Evolutionary conservation across 1,284 basidiomycete genomes (phyloP).

Genomic region (Coniferiporia weirii): DNA sequence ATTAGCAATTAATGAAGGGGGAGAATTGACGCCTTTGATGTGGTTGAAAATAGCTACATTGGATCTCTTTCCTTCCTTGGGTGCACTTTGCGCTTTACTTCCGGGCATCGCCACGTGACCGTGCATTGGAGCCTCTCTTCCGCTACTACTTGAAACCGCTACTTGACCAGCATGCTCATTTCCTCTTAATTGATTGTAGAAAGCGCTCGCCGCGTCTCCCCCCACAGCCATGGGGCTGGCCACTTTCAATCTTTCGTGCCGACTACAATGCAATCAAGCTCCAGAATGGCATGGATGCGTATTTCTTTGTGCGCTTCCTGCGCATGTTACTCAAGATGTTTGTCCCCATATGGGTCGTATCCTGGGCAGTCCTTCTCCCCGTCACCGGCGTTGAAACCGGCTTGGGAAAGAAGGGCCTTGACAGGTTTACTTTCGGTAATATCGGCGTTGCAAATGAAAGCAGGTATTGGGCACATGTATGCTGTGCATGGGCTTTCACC

Average conservation of each 20-base stretch:
- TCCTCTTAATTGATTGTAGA: conserved; percentile 29
- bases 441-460: conserved; percentile 44
- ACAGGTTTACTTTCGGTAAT: conserved; percentile 81
- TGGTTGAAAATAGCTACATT: no score
- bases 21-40: no score
- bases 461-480: conserved; percentile 73
- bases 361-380: conserved; percentile 69
- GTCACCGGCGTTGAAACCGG: conserved; percentile 56
- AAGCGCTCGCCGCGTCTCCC: conserved; percentile 50
- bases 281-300: conserved; percentile 91
- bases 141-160: background rate
- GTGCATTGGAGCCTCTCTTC: background rate
- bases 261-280: conserved; percentile 56
- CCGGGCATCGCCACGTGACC: no score
- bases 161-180: background rate
- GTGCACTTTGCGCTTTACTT: no score
- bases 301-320: conserved; percentile 89
- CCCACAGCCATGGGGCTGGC: conserved; percentile 32
- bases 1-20: no score
- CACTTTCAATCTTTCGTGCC: conserved; percentile 39
- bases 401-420: conserved; percentile 54
- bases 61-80: no score
- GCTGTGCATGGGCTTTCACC: conserved; percentile 72
- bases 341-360: conserved; percentile 76
- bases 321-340: conserved; percentile 78